Evolutionary conservation across 192 early-diverging fungal species (phyloP).

Genomic region (Umbelopsis isabellina): DNA sequence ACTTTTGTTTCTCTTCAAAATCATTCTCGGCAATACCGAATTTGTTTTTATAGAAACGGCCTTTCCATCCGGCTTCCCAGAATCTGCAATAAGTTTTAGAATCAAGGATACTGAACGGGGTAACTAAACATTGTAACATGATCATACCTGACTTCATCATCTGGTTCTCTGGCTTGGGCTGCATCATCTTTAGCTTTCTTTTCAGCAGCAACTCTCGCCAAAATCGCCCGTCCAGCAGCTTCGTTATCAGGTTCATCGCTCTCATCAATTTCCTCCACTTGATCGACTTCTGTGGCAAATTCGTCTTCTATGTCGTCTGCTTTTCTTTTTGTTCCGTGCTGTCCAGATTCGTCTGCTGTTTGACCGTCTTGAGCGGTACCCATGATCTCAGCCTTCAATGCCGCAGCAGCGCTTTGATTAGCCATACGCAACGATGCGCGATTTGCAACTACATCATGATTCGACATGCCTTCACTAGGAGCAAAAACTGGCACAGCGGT

Average conservation of each 20-base stretch:
- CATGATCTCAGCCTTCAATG: slow-evolving; percentile 65
- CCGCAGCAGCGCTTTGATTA: slow-evolving; percentile 63
- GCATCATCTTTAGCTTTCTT: slow-evolving; percentile 64
- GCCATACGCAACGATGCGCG: slow-evolving; percentile 44
- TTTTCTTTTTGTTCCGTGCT: slow-evolving; percentile 47
- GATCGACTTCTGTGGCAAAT: slow-evolving; percentile 43
- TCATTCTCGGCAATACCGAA: slow-evolving; percentile 68
- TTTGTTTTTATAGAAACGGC: slow-evolving; percentile 72
- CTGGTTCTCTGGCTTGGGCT: slow-evolving; percentile 61
- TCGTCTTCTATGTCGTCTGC: slow-evolving; percentile 52
- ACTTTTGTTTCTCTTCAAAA: slow-evolving; percentile 55
- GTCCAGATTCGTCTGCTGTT: slow-evolving; percentile 23
- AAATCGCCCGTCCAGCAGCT: slow-evolving; percentile 42
- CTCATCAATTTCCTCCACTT: slow-evolving; percentile 36
- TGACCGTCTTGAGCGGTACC: slow-evolving; percentile 32
- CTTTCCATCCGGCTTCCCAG: slow-evolving; percentile 79
- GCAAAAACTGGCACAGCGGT: slow-evolving; percentile 45
- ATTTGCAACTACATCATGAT: slow-evolving; percentile 50
- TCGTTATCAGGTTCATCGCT: slow-evolving; percentile 44
- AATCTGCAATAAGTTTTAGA: slow-evolving; percentile 50
- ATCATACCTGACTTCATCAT: slow-evolving; percentile 50
- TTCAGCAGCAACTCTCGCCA: slow-evolving; percentile 43
- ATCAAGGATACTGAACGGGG: background rate
- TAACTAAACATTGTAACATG: background rate
- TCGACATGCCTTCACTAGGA: slow-evolving; percentile 50